phyloP scores from a whole-genome alignment of 306 rosid genomes.

The Casuarina glauca region DNA sequence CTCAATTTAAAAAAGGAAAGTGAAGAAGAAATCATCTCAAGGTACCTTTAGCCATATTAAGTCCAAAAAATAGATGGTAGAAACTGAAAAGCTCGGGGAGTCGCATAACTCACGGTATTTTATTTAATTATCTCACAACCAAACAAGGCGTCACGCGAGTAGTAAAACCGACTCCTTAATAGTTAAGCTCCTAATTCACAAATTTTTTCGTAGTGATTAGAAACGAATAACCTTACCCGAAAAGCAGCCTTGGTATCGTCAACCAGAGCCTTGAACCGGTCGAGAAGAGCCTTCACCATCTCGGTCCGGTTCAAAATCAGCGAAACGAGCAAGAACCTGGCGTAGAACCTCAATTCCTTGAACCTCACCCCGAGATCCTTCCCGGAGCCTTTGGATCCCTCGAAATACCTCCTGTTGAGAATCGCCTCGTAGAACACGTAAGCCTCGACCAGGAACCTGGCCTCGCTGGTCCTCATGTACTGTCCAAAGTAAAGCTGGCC shows the following conservation, averaged over 20 bases:
- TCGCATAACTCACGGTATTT: not conserved
- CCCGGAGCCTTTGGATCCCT: slow-evolving; percentile 60
- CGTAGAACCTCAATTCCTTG: slow-evolving; percentile 90
- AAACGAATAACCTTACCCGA: slow-evolving; percentile 53
- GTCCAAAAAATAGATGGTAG: not conserved
- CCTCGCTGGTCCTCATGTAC: slow-evolving; percentile 90
- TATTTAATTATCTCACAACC: not conserved
- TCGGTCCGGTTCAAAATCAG: slow-evolving; percentile 76
- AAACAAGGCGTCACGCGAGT: not conserved
- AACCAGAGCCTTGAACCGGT: slow-evolving; percentile 69
- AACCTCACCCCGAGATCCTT: slow-evolving; percentile 83
- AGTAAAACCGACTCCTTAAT: not conserved
- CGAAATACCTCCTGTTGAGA: slow-evolving; percentile 79
- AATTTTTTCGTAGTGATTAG: not conserved
- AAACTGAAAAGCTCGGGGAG: not conserved
- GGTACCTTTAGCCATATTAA: not conserved
- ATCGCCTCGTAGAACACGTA: slow-evolving; percentile 94
- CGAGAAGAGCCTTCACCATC: slow-evolving; percentile 64
- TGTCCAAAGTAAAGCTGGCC: slow-evolving; percentile 96
- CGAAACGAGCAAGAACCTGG: slow-evolving; percentile 83
- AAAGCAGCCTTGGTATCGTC: slow-evolving; percentile 74
- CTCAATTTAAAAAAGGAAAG: no score
- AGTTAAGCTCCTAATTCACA: slow-evolving; percentile 19
- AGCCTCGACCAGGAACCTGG: slow-evolving; percentile 80
- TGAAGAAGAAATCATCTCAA: no score